These are phyloP conservation scores for Lablab purpureus DNA, from an alignment of 306 rosid genomes.

Conservation along the genomic window DNA sequence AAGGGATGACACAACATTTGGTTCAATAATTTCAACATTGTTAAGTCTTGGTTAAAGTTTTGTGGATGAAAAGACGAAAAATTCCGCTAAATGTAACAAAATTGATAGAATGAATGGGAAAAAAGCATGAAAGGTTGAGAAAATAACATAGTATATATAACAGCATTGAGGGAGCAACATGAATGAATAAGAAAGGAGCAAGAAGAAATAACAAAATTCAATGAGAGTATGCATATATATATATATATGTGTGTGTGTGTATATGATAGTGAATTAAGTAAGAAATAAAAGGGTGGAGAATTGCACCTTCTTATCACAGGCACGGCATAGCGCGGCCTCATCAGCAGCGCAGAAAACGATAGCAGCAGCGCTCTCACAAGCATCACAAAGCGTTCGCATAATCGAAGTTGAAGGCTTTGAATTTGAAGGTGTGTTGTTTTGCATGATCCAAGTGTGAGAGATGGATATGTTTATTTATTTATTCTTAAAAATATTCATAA, in stretches of 20 bases:
- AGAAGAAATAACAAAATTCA: neutral
- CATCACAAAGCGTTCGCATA: constrained; percentile 98
- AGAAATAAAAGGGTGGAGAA: neutral
- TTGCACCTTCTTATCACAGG: constrained; percentile 76
- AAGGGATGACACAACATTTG: neutral
- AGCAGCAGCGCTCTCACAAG: constrained; percentile 97
- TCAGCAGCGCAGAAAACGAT: constrained; percentile 97
- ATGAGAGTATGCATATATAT: neutral
- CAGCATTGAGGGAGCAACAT: neutral
- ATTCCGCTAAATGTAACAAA: no score
- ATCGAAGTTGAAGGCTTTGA: constrained; percentile 36
- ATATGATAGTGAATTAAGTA: neutral
- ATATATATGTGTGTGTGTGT: no score
- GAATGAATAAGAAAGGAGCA: neutral
- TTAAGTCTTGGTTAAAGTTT: neutral
- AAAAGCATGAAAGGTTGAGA: no score
- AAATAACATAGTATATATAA: neutral
- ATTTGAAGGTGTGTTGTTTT: neutral
- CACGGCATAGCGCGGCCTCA: constrained; percentile 93
- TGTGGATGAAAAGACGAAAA: no score
- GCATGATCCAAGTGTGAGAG: constrained; percentile 8
- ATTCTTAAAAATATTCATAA: neutral
- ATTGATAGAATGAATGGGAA: no score
- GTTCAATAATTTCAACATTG: constrained; percentile 1
- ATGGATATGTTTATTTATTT: neutral